A percentile compares a stretch with the other conserved stretches of the same genome.
phyloP scores from a whole-genome alignment of 495 filamentous ascomycete genomes.

The Oleoguttula mirabilis region DNA sequence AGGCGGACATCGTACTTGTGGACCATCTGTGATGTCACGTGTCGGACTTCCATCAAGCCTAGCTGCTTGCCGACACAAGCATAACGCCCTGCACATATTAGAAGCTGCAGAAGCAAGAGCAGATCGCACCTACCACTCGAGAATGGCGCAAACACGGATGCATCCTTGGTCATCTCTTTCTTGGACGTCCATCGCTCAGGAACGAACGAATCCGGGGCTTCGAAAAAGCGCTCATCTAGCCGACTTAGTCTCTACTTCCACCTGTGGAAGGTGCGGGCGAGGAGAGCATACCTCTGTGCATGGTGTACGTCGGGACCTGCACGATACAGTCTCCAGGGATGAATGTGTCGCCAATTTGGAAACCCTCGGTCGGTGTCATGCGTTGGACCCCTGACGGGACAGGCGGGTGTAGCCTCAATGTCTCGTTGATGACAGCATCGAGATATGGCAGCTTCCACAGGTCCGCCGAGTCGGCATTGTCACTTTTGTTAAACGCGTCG shows the following conservation, averaged over 20 bases:
- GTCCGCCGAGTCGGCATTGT: conserved; percentile 15
- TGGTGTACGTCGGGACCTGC: conserved; percentile 34
- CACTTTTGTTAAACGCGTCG: conserved; percentile 13
- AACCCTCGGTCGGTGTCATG: conserved; percentile 35
- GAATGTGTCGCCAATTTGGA: conserved; percentile 34
- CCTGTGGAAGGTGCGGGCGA: neutral
- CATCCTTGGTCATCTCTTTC: conserved; percentile 36
- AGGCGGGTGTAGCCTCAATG: conserved; percentile 42
- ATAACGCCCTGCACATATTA: too few species aligned
- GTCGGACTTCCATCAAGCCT: conserved; percentile 39
- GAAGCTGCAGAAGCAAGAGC: too few species aligned
- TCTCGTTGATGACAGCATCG: conserved; percentile 43
- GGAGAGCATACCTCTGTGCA: conserved; percentile 30
- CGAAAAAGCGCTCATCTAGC: conserved; percentile 29
- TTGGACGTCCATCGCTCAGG: conserved; percentile 44
- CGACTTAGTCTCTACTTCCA: neutral
- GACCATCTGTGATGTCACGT: conserved; percentile 34
- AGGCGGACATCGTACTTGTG: conserved; percentile 35
- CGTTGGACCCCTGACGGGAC: conserved; percentile 36
- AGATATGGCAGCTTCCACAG: conserved; percentile 30
- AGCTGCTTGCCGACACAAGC: conserved; percentile 41
- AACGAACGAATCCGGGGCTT: conserved; percentile 34
- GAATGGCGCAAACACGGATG: conserved; percentile 42
- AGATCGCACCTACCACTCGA: conserved; percentile 26
- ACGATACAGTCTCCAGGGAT: conserved; percentile 36